Conservation (phyloP, 768 basidiomycete genomes). For the Hygrophoropsis aurantiaca region DNA sequence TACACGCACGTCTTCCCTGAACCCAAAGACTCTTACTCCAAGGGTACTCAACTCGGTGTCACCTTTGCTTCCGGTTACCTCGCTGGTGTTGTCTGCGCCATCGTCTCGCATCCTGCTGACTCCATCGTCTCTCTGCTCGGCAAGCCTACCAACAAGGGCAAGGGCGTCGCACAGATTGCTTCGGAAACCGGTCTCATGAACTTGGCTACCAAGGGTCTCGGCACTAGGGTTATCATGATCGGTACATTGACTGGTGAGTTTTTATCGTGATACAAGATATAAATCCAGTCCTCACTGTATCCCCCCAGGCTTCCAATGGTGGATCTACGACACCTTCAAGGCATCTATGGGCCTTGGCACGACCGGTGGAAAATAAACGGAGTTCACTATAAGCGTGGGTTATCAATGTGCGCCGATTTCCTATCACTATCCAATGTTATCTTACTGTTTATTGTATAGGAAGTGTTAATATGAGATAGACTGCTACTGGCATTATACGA, state of each 20-base stretch:
- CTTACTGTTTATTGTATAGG: constrained; percentile 3
- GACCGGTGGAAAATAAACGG: constrained; percentile 78
- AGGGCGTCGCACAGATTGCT: constrained; percentile 68
- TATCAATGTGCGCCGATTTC: not conserved
- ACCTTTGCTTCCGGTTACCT: constrained; percentile 92
- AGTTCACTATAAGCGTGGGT: too few species aligned
- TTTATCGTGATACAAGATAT: not conserved
- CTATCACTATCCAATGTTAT: too few species aligned
- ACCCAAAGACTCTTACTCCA: constrained; percentile 76
- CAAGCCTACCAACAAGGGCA: constrained; percentile 84
- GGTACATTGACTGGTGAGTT: constrained; percentile 50
- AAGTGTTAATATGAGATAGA: constrained; percentile 11
- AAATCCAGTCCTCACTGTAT: not conserved
- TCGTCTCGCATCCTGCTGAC: constrained; percentile 96
- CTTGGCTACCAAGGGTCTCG: constrained; percentile 83
- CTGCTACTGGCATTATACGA: not conserved
- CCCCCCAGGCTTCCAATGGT: constrained; percentile 81
- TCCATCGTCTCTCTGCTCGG: constrained; percentile 92
- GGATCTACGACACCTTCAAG: constrained; percentile 92
- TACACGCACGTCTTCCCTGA: constrained; percentile 83
- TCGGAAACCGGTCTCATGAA: constrained; percentile 63
- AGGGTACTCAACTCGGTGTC: constrained; percentile 83
- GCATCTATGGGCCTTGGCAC: constrained; percentile 80
- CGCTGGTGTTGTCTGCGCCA: constrained; percentile 92
- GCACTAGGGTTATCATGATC: constrained; percentile 86